Percentiles rank a stretch among this genome's conserved stretches.
These are phyloP conservation scores for Haplographium delicatum DNA, from an alignment of 495 filamentous ascomycete genomes.

Conservation along the genomic window DNA sequence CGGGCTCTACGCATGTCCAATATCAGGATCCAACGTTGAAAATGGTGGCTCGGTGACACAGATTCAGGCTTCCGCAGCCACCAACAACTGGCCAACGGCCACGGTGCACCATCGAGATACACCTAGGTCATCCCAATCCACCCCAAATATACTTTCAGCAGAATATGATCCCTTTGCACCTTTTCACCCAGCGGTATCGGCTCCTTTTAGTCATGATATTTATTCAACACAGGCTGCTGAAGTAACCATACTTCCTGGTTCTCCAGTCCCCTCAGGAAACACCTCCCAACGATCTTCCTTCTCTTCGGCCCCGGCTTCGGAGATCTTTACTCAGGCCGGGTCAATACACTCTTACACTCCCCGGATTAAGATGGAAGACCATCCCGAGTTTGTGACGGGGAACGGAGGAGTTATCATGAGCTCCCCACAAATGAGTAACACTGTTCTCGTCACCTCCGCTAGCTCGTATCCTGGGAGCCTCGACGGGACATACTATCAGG, in stretches of 20 bases:
- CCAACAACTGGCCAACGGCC: conserved; percentile 21
- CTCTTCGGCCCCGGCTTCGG: conserved; percentile 36
- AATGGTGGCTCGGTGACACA: conserved; percentile 11
- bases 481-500: conserved; percentile 36
- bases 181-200: conserved; percentile 34
- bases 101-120: conserved; percentile 12
- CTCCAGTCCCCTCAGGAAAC: conserved; percentile 23
- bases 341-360: conserved; percentile 34
- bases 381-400: conserved; percentile 34
- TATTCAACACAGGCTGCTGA: conserved; percentile 37
- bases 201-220: conserved; percentile 41
- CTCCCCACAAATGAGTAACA: conserved; percentile 37
- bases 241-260: conserved; percentile 19
- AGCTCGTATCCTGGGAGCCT: conserved; percentile 35
- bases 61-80: conserved; percentile 12
- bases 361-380: conserved; percentile 47
- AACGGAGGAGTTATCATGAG: conserved; percentile 42
- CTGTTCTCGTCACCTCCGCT: conserved; percentile 32
- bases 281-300: conserved; percentile 36
- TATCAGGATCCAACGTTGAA: conserved; percentile 19
- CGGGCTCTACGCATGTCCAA: conserved; percentile 21
- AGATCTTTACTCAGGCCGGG: conserved; percentile 29
- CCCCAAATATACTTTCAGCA: conserved; percentile 43
- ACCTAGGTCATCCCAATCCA: conserved; percentile 19
- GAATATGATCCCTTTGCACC: conserved; percentile 49